Conservation (phyloP, 768 basidiomycete species). For the Candolleomyces aberdarensis region DNA sequence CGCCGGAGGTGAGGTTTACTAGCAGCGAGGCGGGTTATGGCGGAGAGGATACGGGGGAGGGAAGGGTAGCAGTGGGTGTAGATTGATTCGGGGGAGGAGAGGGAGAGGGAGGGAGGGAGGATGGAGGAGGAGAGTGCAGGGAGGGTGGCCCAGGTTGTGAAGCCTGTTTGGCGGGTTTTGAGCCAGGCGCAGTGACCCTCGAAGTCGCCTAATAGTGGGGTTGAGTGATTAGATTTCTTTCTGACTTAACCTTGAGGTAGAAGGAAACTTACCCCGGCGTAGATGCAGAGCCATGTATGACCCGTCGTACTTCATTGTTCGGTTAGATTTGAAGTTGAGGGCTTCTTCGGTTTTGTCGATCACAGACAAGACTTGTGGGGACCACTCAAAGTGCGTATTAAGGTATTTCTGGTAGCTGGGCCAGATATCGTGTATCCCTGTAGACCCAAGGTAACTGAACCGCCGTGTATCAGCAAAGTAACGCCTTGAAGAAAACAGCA, state of each 20-base stretch:
- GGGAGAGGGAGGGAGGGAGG: conserved; percentile 34
- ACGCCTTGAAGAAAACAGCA: background rate
- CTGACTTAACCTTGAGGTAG: background rate
- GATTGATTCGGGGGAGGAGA: conserved; percentile 31
- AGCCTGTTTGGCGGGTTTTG: conserved; percentile 30
- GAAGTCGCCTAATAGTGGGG: conserved; percentile 34
- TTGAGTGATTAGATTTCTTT: background rate
- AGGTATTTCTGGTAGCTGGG: conserved; percentile 13
- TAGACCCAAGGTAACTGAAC: conserved; percentile 36
- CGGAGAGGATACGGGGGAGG: conserved; percentile 37
- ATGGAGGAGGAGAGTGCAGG: conserved; percentile 29
- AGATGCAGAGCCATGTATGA: conserved; percentile 47
- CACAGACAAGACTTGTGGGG: conserved; percentile 28
- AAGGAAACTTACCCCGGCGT: conserved; percentile 32
- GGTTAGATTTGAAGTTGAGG: conserved; percentile 27
- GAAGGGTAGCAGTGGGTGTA: conserved; percentile 44
- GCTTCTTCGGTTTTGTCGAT: conserved; percentile 30
- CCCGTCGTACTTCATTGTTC: conserved; percentile 24
- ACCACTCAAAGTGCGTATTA: conserved; percentile 38
- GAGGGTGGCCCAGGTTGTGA: conserved; percentile 50
- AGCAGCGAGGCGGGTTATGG: conserved; percentile 33
- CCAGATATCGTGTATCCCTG: conserved; percentile 38
- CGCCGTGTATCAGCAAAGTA: background rate
- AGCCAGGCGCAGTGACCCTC: conserved; percentile 39
- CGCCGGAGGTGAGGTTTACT: conserved; percentile 34